phyloP scores from a whole-genome alignment of 306 rosid genomes.

The Quillaja saponaria region DNA sequence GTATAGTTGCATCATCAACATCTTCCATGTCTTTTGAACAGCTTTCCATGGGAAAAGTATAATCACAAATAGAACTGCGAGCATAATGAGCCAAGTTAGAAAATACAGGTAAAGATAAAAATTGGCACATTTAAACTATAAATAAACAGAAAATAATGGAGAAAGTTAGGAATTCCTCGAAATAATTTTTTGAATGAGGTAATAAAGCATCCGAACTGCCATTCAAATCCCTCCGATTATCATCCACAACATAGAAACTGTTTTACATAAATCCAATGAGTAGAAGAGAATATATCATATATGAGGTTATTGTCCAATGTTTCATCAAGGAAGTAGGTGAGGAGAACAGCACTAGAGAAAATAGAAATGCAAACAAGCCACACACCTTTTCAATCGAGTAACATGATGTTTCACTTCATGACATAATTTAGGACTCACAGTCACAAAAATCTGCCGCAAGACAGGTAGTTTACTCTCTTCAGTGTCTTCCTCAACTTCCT shows the following conservation, averaged over 20 bases:
- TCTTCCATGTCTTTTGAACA: conserved; percentile 37
- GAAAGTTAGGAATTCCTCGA: no score
- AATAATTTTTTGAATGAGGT: no score
- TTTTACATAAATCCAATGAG: no score
- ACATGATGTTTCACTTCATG: conserved; percentile 66
- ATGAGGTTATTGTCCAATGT: no score
- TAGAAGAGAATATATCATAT: no score
- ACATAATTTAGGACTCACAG: conserved; percentile 80
- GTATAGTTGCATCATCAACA: conserved; percentile 44
- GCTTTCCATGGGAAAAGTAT: conserved; percentile 19
- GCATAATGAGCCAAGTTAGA: neutral
- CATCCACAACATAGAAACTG: no score
- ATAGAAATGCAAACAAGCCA: neutral
- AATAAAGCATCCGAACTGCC: no score
- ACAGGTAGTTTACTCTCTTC: conserved; percentile 27
- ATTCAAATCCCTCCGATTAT: no score
- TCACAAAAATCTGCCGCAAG: conserved; percentile 69
- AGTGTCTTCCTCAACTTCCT: conserved; percentile 19
- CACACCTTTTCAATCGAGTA: conserved; percentile 64
- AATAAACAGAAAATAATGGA: no score
- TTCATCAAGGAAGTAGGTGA: no score
- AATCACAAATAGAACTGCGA: conserved; percentile 48
- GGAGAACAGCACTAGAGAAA: no score
- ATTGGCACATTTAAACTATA: neutral
- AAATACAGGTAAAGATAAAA: no score